A percentile compares a stretch with the other conserved stretches of the same genome.
Evolutionary conservation across 805 yeast genomes (phyloP).

Genomic region (Candida cerambycidarum): DNA sequence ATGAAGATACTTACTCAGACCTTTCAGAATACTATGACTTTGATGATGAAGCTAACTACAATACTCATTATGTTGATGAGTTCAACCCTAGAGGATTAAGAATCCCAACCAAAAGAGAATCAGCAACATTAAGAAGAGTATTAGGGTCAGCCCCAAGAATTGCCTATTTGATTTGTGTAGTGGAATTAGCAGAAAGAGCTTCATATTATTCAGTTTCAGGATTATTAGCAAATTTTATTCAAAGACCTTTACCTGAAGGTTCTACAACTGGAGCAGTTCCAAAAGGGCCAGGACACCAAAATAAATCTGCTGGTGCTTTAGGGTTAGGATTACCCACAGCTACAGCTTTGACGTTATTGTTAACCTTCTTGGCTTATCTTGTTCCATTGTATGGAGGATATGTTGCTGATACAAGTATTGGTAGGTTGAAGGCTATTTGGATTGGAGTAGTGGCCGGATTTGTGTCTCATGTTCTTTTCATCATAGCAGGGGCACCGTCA

Average conservation of each 20-base stretch:
- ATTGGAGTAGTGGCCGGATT: constrained; percentile 49
- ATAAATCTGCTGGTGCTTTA: constrained; percentile 52
- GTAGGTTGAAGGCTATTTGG: constrained; percentile 50
- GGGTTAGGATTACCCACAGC: constrained; percentile 46
- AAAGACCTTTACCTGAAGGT: constrained; percentile 50
- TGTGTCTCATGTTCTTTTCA: constrained; percentile 47
- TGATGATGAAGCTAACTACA: constrained; percentile 24
- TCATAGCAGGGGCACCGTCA: constrained; percentile 48
- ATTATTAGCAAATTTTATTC: constrained; percentile 48
- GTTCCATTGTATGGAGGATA: constrained; percentile 55
- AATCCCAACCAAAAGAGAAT: constrained; percentile 29
- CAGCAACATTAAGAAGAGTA: constrained; percentile 28
- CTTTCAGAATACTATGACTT: constrained; percentile 18
- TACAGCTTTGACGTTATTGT: constrained; percentile 46
- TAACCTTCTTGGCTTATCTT: constrained; percentile 49
- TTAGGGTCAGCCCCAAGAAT: constrained; percentile 50
- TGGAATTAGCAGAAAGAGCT: constrained; percentile 57
- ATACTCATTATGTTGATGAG: constrained; percentile 28
- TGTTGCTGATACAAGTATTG: constrained; percentile 48
- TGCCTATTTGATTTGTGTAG: constrained; percentile 50
- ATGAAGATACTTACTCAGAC: constrained; percentile 14
- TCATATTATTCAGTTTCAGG: constrained; percentile 50
- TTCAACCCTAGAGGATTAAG: constrained; percentile 38
- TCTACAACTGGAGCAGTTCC: constrained; percentile 46
- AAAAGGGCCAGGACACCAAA: constrained; percentile 19